phyloP scores from a whole-genome alignment of 2,329 filamentous ascomycete genomes.

The Claviceps capensis region DNA sequence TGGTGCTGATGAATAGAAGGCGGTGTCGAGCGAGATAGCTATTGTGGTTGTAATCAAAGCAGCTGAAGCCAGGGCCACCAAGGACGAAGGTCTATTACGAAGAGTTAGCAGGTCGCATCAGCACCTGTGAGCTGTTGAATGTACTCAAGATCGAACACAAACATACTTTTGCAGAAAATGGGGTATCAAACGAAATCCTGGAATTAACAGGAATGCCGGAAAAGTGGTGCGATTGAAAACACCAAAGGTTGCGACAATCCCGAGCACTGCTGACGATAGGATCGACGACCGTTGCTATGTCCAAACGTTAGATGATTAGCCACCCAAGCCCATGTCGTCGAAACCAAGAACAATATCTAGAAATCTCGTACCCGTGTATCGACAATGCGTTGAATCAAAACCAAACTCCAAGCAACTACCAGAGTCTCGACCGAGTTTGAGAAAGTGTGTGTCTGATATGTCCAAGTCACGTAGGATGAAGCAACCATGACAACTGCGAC shows the following conservation, averaged over 20 bases:
- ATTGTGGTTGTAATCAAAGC: constrained; percentile 54
- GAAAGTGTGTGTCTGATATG: constrained; percentile 95
- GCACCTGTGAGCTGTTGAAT: neutral
- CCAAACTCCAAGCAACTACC: constrained; percentile 82
- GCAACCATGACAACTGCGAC: constrained; percentile 73
- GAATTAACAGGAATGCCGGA: constrained; percentile 79
- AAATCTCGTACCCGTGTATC: constrained; percentile 52
- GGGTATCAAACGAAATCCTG: constrained; percentile 68
- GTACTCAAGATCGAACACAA: neutral
- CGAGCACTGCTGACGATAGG: constrained; percentile 63
- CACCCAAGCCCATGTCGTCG: constrained; percentile 10
- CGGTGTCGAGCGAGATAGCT: constrained; percentile 72
- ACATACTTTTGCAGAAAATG: constrained; percentile 71
- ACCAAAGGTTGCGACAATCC: constrained; percentile 70
- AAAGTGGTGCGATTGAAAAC: constrained; percentile 97
- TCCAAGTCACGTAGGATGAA: constrained; percentile 97
- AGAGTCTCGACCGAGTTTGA: constrained; percentile 95
- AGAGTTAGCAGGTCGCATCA: constrained; percentile 9
- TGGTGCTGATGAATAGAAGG: constrained; percentile 57
- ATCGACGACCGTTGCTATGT: constrained; percentile 58
- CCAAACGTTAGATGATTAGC: constrained; percentile 6
- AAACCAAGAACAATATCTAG: neutral
- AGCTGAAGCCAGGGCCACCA: constrained; percentile 50
- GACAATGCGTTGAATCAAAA: constrained; percentile 76
- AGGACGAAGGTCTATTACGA: constrained; percentile 36